phyloP scores from a whole-genome alignment of 441 rosid species.

The Iberis amara region DNA sequence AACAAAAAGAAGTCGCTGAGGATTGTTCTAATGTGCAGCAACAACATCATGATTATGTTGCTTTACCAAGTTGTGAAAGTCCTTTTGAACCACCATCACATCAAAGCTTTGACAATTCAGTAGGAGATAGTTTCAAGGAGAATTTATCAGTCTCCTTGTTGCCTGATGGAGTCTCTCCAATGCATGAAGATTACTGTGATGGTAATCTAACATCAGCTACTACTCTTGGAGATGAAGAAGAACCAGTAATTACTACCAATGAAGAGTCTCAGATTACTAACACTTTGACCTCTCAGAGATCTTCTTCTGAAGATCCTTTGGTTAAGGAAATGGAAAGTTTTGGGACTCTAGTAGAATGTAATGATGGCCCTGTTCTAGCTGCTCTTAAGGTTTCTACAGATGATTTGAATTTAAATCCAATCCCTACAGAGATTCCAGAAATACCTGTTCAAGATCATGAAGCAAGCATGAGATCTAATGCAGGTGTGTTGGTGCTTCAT shows the following conservation, averaged over 20 bases:
- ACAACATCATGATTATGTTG: slow-evolving; percentile 17
- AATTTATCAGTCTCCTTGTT: slow-evolving; percentile 17
- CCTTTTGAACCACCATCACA: slow-evolving; percentile 25
- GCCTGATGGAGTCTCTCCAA: slow-evolving; percentile 24
- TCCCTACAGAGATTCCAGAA: slow-evolving; percentile 12
- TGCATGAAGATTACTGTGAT: slow-evolving; percentile 20
- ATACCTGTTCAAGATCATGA: slow-evolving; percentile 28
- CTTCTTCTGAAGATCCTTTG: not conserved
- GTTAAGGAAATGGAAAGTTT: slow-evolving; percentile 23
- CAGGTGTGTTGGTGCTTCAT: slow-evolving; percentile 48
- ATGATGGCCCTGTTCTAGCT: slow-evolving; percentile 16
- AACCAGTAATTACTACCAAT: slow-evolving; percentile 14
- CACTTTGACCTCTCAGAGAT: not conserved
- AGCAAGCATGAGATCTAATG: slow-evolving; percentile 19
- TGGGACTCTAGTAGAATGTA: slow-evolving; percentile 12
- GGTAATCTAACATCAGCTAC: slow-evolving; percentile 23
- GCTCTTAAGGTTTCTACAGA: slow-evolving; percentile 23
- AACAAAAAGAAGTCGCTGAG: slow-evolving; percentile 24
- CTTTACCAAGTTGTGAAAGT: slow-evolving; percentile 10
- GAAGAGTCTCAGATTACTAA: slow-evolving; percentile 17
- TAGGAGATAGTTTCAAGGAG: slow-evolving; percentile 10
- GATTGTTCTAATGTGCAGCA: slow-evolving; percentile 20
- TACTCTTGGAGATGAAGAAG: slow-evolving; percentile 16
- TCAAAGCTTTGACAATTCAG: slow-evolving; percentile 25
- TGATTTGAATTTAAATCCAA: slow-evolving; percentile 17